phyloP scores from a whole-genome alignment of 169 alveolate genomes.

The Eimeria tenella region DNA sequence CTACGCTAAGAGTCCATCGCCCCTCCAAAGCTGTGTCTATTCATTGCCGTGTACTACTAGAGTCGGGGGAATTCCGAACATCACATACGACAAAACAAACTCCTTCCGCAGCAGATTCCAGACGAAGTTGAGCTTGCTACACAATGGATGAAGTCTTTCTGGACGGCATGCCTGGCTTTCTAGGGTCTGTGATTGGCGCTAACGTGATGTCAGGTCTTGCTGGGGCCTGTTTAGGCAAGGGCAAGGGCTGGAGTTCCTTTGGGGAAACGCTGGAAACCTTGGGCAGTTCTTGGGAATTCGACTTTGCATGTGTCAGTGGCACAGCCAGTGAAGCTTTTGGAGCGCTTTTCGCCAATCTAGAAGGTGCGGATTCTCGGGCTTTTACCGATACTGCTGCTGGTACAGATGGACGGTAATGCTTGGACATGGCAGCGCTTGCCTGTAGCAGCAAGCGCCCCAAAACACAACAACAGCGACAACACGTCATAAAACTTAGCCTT shows the following conservation, averaged over 20 bases:
- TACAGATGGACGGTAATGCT: background rate
- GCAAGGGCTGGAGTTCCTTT: background rate
- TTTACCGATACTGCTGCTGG: background rate
- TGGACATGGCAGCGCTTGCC: background rate
- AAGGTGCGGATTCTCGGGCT: background rate
- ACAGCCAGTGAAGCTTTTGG: too few species aligned
- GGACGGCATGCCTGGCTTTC: slow-evolving; percentile 24
- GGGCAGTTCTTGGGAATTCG: background rate
- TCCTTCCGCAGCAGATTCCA: too few species aligned
- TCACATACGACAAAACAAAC: too few species aligned
- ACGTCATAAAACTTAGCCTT: background rate
- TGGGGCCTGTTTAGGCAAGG: slow-evolving; percentile 16
- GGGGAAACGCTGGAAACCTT: background rate
- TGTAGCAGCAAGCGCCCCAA: background rate
- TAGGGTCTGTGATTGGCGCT: background rate
- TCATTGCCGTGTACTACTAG: too few species aligned
- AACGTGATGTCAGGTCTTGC: background rate
- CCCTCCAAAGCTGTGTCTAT: too few species aligned
- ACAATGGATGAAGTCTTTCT: slow-evolving; percentile 4
- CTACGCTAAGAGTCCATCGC: too few species aligned
- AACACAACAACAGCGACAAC: background rate
- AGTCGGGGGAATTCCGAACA: too few species aligned
- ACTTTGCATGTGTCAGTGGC: background rate
- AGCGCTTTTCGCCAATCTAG: too few species aligned
- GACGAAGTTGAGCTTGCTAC: too few species aligned